Evolutionary conservation across 306 rosid genomes (phyloP), one percentile per base, ranked within the genome.

Genomic region (Notholithocarpus densiflorus): DNA sequence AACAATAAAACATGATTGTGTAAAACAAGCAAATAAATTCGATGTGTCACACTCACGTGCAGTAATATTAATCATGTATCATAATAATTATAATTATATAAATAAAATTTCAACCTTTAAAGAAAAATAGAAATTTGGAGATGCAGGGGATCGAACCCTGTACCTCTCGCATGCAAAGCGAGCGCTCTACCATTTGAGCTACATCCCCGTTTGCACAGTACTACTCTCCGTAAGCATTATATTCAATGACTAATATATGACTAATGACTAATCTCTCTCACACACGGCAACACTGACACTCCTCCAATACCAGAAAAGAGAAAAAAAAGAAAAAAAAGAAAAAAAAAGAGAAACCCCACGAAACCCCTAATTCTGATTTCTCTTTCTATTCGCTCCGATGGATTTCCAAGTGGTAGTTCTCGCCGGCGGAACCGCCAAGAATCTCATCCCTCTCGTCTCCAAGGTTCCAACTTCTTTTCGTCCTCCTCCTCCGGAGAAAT

Each of bases 381-480:
- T 23, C 19, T 4, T 3, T 17, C 52, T 5, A 32, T 69, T 21
- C 10, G 32, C 55, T 59, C 43, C 75, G 51, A 91, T 95, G 99
- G 98, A 95, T 88, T 95, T 93, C 74, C 98, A 95, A 75, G 99
- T 95, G 76, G 98, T 95, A 43, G 92, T 95, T 78, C 89, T 95
- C 60, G 97, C 97, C 78, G 99, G 98, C 40, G 99, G 98, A 76
- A 74, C 84, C 82, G 87, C 98, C 15, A 96, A 88, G 85, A 90
- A 91, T 1, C 99, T 96, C 78, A 85, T 84, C 68, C 99, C 98
- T 68, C 90, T 96, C 40, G 94, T 90, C 70, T 96, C 98, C 53
- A 77, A 90, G 98, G 99, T 94, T 74, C n/a, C 5, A 48, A 3
- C 1, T 68, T 13, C 37, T 48, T 55, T 18, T 61, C 2, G 5